Evolutionary conservation across 495 filamentous ascomycete genomes (phyloP), one percentile per base, ranked within the genome.

Genomic region (Extremus antarcticus): DNA sequence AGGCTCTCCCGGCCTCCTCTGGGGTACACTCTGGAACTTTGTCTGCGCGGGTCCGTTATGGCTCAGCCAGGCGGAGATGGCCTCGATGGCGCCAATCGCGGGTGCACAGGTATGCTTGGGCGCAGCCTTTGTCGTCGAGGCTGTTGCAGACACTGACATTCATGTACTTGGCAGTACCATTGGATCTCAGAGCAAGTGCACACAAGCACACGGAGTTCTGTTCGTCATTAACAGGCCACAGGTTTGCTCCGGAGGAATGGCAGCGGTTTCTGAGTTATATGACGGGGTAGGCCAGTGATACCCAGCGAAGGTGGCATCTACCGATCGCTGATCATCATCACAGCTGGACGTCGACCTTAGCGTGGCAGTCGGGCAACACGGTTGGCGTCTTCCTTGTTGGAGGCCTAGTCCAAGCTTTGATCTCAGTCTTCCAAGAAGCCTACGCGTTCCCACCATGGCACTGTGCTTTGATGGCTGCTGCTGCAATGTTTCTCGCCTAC

Each of bases 391-490:
- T 60, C 23, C 25, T 65, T 9, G 45, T 40, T 11, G 58, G 22
- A 16, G 22, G 17, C 22, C 64, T 72, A 61, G 66, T 76, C 17
- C 64, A 74, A 51, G 65, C 65, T 2, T 51, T 76, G 0, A 61
- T 71, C 53, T 60, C 63, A 1, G 23, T 76, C 22, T 69, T 67
- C 48, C 40, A 72, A 52, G 60, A 68, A 2, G 51, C 55, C 9
- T 79, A 77, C 59, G 58, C 20, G 0, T 58, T 65, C 2, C 51
- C 70, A 43, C 55, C 54, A n/a, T 82, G 76, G 75, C 76, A 81
- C n/a, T 73, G 68, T 10, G 76, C 76, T 0, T 63, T 82, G n/a
- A 53, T 78, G 24, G 66, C 70, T 40, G 75, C 67, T 59, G 72
- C 66, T 0, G 60, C 68, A 1, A 65, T 76, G 10, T 55, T 68